phyloP scores from a whole-genome alignment of 805 yeast species.

The Candida dajiaensis region DNA sequence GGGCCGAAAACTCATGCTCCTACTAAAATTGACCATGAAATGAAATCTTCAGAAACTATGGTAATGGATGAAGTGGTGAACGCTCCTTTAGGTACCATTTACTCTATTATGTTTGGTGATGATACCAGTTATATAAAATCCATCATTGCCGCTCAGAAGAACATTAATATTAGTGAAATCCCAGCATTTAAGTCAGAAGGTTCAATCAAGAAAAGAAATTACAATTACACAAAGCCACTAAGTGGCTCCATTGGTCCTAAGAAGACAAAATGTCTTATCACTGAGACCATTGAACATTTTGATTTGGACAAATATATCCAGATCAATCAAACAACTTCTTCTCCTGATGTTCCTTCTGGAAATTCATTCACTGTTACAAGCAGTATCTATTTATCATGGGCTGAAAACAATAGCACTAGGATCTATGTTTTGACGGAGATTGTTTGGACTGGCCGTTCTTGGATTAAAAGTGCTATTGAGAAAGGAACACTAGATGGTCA shows the following conservation, averaged over 20 bases:
- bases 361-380: conserved; percentile 59
- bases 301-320: conserved; percentile 53
- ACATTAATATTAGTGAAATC: conserved; percentile 46
- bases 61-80: conserved; percentile 42
- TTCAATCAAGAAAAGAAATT: conserved; percentile 37
- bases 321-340: conserved; percentile 54
- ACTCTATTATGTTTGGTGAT: conserved; percentile 52
- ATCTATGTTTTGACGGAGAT: conserved; percentile 51
- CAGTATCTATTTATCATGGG: conserved; percentile 58
- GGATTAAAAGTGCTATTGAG: conserved; percentile 74
- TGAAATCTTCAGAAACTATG: conserved; percentile 44
- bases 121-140: conserved; percentile 43
- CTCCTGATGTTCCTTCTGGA: conserved; percentile 96
- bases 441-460: conserved; percentile 69
- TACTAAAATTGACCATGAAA: conserved; percentile 36
- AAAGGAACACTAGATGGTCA: conserved; percentile 75
- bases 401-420: conserved; percentile 45
- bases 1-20: conserved; percentile 39
- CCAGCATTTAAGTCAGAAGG: conserved; percentile 33
- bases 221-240: conserved; percentile 67
- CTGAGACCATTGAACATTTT: conserved; percentile 52
- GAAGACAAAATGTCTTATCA: conserved; percentile 65
- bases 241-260: conserved; percentile 87
- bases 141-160: conserved; percentile 53
- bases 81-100: conserved; percentile 67